phyloP scores from a whole-genome alignment of 495 filamentous ascomycete genomes.

The Penicillium alfredii region DNA sequence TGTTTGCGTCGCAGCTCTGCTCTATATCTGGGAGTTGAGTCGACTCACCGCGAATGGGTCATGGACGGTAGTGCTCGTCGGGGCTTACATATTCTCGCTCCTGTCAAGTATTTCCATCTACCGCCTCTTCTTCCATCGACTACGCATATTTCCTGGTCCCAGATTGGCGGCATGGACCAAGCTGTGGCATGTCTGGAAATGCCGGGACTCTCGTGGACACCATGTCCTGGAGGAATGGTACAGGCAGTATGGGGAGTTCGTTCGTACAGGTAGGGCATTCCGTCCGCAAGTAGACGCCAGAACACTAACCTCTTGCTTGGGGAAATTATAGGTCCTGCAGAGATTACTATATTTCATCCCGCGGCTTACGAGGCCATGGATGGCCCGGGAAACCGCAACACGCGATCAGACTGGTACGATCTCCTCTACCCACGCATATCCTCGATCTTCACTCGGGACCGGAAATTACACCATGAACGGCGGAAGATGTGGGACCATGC shows the following conservation, averaged over 20 bases:
- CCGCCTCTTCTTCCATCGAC: conserved; percentile 24
- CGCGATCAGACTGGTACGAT: conserved; percentile 39
- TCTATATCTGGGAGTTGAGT: no score
- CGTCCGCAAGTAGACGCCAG: no score
- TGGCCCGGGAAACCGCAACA: conserved; percentile 18
- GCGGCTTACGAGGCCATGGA: conserved; percentile 20
- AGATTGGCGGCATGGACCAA: conserved; percentile 33
- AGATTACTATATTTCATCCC: conserved; percentile 32
- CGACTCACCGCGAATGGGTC: no score
- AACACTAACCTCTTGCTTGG: no score
- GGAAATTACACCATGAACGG: conserved; percentile 19
- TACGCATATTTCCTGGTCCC: conserved; percentile 38
- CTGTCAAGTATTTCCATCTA: no score
- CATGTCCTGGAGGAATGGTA: conserved; percentile 26
- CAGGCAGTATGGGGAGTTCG: conserved; percentile 32
- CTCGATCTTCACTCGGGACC: conserved; percentile 30
- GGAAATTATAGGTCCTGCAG: conserved; percentile 19
- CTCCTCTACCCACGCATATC: conserved; percentile 29
- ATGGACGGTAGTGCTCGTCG: no score
- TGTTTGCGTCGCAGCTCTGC: no score
- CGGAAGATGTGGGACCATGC: conserved; percentile 30
- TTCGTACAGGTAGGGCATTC: conserved; percentile 33
- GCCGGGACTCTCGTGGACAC: conserved; percentile 26
- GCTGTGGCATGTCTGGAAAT: conserved; percentile 31
- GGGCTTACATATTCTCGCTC: no score